Base-by-base conservation (phyloP, 176 grass and related monocot genomes). In the Thinopyrum elongatum region DNA sequence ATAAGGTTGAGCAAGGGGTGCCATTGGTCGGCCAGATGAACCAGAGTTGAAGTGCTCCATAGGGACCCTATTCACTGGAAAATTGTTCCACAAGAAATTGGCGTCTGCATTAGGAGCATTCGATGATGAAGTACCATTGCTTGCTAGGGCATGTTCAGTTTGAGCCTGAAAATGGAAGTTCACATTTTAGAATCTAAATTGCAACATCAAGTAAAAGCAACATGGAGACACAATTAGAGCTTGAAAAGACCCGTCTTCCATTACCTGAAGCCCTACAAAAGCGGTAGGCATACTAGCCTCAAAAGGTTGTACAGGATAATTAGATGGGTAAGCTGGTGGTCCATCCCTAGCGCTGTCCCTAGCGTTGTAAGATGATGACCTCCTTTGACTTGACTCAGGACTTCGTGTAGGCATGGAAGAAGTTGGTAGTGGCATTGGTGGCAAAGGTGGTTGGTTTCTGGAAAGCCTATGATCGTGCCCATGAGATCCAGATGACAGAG, bases 371-470 rank as follows among this genome's bases (percentile, higher is more conserved):
- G 83, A 88, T 41, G 85, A 82, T 46, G 83, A 62, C 73, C 89
- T 87, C 26, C 78, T 93, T 57, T 89, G 86, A 60, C 78, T 35
- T 85, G 86, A 88, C 65, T 98, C 95, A 76, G 85, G 47, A 86
- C 76, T 86, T 90, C 90, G 93, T 60, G 65, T 44, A 42, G 82
- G 66, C 74, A 89, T 57, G 22, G 86, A 89, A 86, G 76, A 62
- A 85, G 29, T 58, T 82, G 96, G 90, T 67, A 92, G 93, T n/a
- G 96, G 96, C 74, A 86, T 95, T 14, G 88, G 88, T 77, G 96
- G 96, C 76, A 98, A 76, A 86, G 96, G 96, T 66, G 90, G 96
- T 64, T 98, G 92, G 83, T 79, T 94, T 60, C 79, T 93, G 66
- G 66, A 75, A 92, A 82, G 4, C 31, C 80, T 92, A 79, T 68